Conservation (phyloP, 2,329 filamentous ascomycete species). For the Trichophyton simii region DNA sequence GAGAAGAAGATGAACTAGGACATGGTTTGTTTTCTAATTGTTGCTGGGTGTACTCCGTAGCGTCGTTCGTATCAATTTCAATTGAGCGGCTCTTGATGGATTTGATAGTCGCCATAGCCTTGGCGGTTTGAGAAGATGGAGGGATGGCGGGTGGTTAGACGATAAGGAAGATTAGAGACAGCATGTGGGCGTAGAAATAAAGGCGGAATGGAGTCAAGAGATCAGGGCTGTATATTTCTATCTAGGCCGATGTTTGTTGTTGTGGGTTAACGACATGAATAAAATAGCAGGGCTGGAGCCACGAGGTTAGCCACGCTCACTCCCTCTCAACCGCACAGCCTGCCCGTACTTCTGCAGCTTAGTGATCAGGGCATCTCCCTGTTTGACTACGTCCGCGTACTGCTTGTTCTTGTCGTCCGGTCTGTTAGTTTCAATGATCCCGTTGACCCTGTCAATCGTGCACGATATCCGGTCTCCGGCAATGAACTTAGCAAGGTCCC, state of each 20-base stretch:
- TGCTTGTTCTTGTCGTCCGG: slow-evolving; percentile 99
- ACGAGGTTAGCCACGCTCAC: slow-evolving; percentile 60
- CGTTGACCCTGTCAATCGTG: slow-evolving; percentile 93
- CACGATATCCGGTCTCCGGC: slow-evolving; percentile 87
- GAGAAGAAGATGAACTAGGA: not conserved
- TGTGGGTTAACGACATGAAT: not conserved
- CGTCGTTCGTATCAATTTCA: not conserved
- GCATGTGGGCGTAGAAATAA: no score
- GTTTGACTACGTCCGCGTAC: slow-evolving; percentile 94
- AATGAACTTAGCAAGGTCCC: slow-evolving; percentile 93
- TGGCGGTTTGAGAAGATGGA: not conserved
- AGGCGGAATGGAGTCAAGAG: not conserved
- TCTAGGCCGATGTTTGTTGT: not conserved
- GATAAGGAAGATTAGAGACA: no score
- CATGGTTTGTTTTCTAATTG: not conserved
- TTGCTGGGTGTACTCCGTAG: not conserved
- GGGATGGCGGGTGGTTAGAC: not conserved
- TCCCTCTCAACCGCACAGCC: slow-evolving; percentile 83
- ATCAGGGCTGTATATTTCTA: not conserved
- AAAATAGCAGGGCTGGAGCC: not conserved
- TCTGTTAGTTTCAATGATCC: slow-evolving; percentile 94
- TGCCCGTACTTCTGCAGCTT: slow-evolving; percentile 99
- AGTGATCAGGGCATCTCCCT: slow-evolving; percentile 93
- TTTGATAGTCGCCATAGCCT: not conserved
- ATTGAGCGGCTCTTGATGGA: not conserved